Conservation (phyloP, 352 stramenopile species). For the Phytopythium oedochilum region DNA sequence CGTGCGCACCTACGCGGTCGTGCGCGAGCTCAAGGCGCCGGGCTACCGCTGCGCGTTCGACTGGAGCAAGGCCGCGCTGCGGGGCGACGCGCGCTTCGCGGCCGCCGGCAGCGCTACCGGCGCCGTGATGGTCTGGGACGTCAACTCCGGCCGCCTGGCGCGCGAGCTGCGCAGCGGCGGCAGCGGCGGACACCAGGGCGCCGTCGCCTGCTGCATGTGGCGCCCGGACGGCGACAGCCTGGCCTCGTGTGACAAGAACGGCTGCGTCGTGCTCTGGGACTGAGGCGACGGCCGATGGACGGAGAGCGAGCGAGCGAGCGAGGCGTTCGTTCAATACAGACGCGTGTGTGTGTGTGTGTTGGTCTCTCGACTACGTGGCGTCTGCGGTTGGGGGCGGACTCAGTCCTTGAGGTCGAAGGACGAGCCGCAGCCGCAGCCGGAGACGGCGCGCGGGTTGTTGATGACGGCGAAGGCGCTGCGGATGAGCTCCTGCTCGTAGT, state of each 20-base stretch:
- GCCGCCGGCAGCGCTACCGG: conserved; percentile 49
- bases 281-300: not conserved
- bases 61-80: conserved; percentile 77
- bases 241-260: conserved; percentile 82
- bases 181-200: conserved; percentile 44
- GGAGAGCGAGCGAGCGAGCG: not conserved
- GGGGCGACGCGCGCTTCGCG: conserved; percentile 54
- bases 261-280: conserved; percentile 68
- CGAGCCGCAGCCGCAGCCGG: conserved; percentile 95
- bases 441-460: conserved; percentile 97
- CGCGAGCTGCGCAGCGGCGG: conserved; percentile 38
- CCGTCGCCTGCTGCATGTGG: conserved; percentile 75
- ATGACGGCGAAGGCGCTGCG: conserved; percentile 94
- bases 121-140: conserved; percentile 64
- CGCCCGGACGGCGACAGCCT: conserved; percentile 54
- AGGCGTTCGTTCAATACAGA: no score
- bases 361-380: no score
- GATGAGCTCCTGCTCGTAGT: conserved; percentile 98
- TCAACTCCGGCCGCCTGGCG: conserved; percentile 40
- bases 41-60: conserved; percentile 75
- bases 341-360: no score
- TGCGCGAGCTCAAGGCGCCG: conserved; percentile 38
- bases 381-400: no score
- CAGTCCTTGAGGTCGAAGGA: conserved; percentile 97
- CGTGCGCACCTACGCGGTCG: conserved; percentile 47